Evolutionary conservation across 441 rosid genomes (phyloP).

Genomic region (Kokia cookei): DNA sequence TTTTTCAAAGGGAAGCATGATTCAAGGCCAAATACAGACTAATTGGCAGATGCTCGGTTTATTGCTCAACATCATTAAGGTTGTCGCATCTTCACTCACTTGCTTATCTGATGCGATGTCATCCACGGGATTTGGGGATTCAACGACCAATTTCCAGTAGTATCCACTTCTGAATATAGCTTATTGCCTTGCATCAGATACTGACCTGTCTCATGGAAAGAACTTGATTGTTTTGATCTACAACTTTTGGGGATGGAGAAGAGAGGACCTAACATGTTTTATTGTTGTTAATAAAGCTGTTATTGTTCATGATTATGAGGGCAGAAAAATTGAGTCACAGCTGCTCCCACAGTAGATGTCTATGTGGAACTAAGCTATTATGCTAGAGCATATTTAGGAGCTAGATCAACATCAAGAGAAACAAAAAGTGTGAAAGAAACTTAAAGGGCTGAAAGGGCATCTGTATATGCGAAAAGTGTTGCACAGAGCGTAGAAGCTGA

Average conservation of each 20-base stretch:
- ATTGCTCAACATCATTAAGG: slow-evolving; percentile 94
- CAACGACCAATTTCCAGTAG: slow-evolving; percentile 64
- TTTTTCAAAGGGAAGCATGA: slow-evolving; percentile 71
- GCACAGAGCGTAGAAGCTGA: too few relatives aligned
- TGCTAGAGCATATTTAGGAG: slow-evolving; percentile 75
- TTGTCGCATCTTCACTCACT: slow-evolving; percentile 79
- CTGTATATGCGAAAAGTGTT: too few relatives aligned
- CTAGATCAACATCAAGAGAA: too few relatives aligned
- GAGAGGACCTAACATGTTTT: slow-evolving; percentile 72
- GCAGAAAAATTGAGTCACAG: slow-evolving; percentile 82
- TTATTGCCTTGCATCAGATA: slow-evolving; percentile 88
- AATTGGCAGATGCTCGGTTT: slow-evolving; percentile 86
- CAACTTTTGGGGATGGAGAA: slow-evolving; percentile 94
- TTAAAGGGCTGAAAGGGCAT: too few relatives aligned
- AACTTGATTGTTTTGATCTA: slow-evolving; percentile 73
- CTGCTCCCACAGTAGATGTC: slow-evolving; percentile 61
- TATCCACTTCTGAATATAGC: slow-evolving; percentile 96
- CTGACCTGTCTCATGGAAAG: slow-evolving; percentile 51
- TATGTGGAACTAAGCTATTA: slow-evolving; percentile 52
- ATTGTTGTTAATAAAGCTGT: slow-evolving; percentile 68
- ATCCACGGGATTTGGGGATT: slow-evolving; percentile 22
- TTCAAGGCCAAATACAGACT: slow-evolving; percentile 70
- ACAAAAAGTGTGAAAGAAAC: too few relatives aligned
- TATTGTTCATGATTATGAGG: slow-evolving; percentile 66
- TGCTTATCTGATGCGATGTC: slow-evolving; percentile 50